Evolutionary conservation across 345 rosid genomes (phyloP).

Genomic region (Pistacia vera): DNA sequence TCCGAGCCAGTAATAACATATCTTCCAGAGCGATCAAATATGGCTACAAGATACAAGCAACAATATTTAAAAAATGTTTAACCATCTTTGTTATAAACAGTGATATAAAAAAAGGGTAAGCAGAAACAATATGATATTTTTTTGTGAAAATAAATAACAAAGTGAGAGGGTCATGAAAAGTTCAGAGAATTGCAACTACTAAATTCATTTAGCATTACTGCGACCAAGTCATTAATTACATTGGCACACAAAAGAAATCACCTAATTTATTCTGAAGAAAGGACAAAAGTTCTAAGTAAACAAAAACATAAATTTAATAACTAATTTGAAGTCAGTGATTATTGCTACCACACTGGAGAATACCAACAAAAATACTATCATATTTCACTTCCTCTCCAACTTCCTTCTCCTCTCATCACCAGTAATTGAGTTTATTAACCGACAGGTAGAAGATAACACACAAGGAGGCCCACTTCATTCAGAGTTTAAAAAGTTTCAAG

Average conservation of each 20-base stretch:
- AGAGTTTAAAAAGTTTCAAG: background rate
- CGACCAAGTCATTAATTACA: background rate
- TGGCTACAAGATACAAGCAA: conserved; percentile 57
- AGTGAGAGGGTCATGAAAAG: background rate
- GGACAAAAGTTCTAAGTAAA: background rate
- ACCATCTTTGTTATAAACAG: background rate
- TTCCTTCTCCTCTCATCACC: background rate
- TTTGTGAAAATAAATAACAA: background rate
- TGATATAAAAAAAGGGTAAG: background rate
- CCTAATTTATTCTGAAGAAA: background rate
- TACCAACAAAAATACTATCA: background rate
- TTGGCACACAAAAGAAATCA: background rate
- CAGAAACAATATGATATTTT: background rate
- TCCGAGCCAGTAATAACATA: conserved; percentile 97
- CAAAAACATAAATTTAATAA: background rate
- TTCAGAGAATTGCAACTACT: background rate
- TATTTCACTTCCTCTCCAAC: background rate
- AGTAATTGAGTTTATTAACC: background rate
- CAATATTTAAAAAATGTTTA: background rate
- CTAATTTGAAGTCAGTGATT: background rate
- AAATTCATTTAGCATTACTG: background rate
- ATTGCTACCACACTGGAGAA: background rate
- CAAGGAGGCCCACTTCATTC: background rate
- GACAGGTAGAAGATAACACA: background rate
- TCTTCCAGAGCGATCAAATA: conserved; percentile 95